A percentile compares a stretch with the other conserved stretches of the same genome.
Conservation (phyloP, 306 rosid genomes). For the Vigna trinervia region DNA sequence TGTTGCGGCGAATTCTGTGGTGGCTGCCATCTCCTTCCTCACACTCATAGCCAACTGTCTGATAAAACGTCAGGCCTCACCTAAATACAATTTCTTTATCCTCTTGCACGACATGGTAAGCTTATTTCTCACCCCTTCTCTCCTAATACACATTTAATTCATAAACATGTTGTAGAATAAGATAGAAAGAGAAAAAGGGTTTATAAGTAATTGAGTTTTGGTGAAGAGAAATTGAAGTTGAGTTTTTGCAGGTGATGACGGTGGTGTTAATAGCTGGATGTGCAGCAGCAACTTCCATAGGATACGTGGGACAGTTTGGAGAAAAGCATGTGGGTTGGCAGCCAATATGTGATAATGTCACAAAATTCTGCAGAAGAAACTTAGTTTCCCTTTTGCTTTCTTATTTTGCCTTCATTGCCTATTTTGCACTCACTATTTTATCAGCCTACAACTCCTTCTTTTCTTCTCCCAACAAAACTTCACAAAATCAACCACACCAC, state of each 20-base stretch:
- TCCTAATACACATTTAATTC: not conserved
- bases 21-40: conserved; percentile 55
- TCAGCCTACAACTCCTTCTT: conserved; percentile 50
- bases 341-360: conserved; percentile 58
- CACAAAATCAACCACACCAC: not conserved
- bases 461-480: conserved; percentile 12
- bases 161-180: not conserved
- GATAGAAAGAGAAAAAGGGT: too few species aligned
- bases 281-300: conserved; percentile 70
- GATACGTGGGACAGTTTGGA: conserved; percentile 71
- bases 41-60: conserved; percentile 44
- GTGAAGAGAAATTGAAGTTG: not conserved
- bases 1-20: conserved; percentile 59
- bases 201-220: not conserved
- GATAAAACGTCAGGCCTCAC: conserved; percentile 37
- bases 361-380: conserved; percentile 62
- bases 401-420: conserved; percentile 61
- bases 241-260: conserved; percentile 55
- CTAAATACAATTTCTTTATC: conserved; percentile 44
- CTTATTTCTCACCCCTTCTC: not conserved
- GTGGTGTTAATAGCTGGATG: conserved; percentile 67
- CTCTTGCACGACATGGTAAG: conserved; percentile 65
- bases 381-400: conserved; percentile 54
- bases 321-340: conserved; percentile 62
- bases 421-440: conserved; percentile 53